A percentile compares a stretch with the other conserved stretches of the same genome.
These are phyloP conservation scores for Hanseniaspora hatyaiensis DNA, from an alignment of 805 yeast genomes.

Conservation along the genomic window DNA sequence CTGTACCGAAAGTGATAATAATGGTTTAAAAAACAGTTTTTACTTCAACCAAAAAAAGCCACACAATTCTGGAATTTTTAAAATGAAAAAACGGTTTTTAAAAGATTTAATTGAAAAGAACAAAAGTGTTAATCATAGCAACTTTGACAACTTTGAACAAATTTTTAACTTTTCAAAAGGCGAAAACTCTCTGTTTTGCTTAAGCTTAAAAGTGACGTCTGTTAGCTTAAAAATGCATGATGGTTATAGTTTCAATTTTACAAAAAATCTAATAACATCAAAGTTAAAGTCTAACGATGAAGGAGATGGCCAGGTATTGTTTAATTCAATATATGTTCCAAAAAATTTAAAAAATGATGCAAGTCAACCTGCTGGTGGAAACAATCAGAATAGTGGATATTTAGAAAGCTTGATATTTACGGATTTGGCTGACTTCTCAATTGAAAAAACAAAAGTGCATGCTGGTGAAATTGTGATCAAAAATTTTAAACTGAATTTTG, in stretches of 20 bases:
- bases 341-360: too few species aligned
- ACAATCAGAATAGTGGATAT: not conserved
- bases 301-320: slow-evolving; percentile 31
- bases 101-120: slow-evolving; percentile 11
- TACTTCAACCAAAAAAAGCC: slow-evolving; percentile 29
- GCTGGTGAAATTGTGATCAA: slow-evolving; percentile 25
- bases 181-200: too few species aligned
- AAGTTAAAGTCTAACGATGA: slow-evolving; percentile 52
- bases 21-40: slow-evolving; percentile 30
- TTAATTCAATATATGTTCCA: slow-evolving; percentile 69
- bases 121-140: too few species aligned
- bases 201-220: not conserved
- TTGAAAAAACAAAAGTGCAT: slow-evolving; percentile 4
- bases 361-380: too few species aligned
- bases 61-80: slow-evolving; percentile 15
- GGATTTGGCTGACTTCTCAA: not conserved
- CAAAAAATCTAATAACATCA: slow-evolving; percentile 53
- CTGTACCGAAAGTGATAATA: not conserved
- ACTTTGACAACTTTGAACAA: too few species aligned
- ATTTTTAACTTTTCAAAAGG: too few species aligned
- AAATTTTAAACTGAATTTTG: slow-evolving; percentile 40
- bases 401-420: not conserved
- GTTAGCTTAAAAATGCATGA: slow-evolving; percentile 49
- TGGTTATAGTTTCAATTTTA: slow-evolving; percentile 85
- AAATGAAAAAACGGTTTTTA: slow-evolving; percentile 5